Base-by-base conservation (phyloP, 768 basidiomycete species). In the Tylopilus rubrobrunneus region DNA sequence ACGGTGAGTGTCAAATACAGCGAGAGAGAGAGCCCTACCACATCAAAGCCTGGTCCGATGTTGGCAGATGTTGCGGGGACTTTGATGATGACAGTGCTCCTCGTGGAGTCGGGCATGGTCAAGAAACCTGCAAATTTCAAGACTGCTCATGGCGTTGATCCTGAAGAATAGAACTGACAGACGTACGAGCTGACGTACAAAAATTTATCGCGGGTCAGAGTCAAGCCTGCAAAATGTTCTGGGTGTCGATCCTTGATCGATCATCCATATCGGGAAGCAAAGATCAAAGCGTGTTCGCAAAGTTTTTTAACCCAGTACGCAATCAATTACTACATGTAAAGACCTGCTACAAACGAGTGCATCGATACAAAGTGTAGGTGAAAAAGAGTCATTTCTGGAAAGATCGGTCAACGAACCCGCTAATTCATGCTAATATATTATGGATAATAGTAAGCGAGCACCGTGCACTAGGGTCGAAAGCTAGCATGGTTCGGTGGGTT, bases 51-150 rank as follows among this genome's bases (percentile, higher is more conserved):
- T 39, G 96, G 96, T 3, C 96, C 96, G 66, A 99, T 94, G 76
- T 99, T 99, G 59, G 96, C 96, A 58, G 95, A 94, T 2, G 96
- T 98, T n/a, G 93, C 93, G 10, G 96, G 96, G 49, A 98, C 88
- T 58, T 78, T 82, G 71, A 99, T 92, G 36, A 75, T 78, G 72
- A 93, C 81, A 11, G 62, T 47, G n/a, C 40, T 51, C 48, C 60
- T 58, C 56, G 49, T 25, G 15, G 36, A 37, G 40, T 44, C 41
- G 27, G 62, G 44, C 70, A 71, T 70, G 56, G 42, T 53, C 40
- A 46, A 33, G 33, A n/a, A 29, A 23, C 42, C 55, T 66, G 52
- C 19, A 36, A 48, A 27, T n/a, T 33, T 47, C 21, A 15, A 14
- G 11, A 0, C 19, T 5, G 17, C 46, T n/a, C 33, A 19, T 49